A percentile compares a stretch with the other conserved stretches of the same genome.
Conservation (phyloP, 192 early-diverging fungal species). For the Coemansia sp. region DNA sequence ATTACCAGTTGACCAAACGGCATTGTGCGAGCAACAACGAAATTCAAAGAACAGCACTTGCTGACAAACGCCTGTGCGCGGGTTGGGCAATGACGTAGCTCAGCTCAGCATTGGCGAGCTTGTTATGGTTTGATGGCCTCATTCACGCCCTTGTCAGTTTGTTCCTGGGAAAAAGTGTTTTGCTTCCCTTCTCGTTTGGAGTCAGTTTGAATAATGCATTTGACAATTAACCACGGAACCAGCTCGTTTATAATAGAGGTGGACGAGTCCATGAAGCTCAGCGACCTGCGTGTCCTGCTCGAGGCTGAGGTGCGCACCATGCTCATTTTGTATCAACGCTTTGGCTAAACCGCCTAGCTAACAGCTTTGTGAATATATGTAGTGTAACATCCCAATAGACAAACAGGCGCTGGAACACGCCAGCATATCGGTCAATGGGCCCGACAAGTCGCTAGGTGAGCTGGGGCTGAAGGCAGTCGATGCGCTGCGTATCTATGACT, state of each 20-base stretch:
- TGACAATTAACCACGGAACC: conserved; percentile 34
- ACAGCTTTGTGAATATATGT: neutral
- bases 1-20: conserved; percentile 79
- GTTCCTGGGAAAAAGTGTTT: too few species aligned
- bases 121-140: too few species aligned
- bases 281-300: conserved; percentile 79
- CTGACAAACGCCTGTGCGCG: too few species aligned
- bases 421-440: conserved; percentile 60
- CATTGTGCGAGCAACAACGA: conserved; percentile 15
- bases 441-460: conserved; percentile 62
- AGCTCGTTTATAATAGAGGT: conserved; percentile 58
- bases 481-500: conserved; percentile 64
- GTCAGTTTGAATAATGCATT: conserved; percentile 20
- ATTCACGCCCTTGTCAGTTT: too few species aligned
- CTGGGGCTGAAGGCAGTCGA: conserved; percentile 72
- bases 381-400: conserved; percentile 64
- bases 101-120: too few species aligned
- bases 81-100: too few species aligned
- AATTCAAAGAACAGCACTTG: too few species aligned
- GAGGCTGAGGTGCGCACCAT: conserved; percentile 67
- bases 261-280: conserved; percentile 72
- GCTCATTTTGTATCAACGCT: neutral
- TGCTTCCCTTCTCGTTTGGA: too few species aligned
- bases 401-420: conserved; percentile 71
- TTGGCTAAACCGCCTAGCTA: neutral